These are phyloP conservation scores for Aureobasidium pullulans DNA, from an alignment of 2,329 filamentous ascomycete species.

Conservation along the genomic window DNA sequence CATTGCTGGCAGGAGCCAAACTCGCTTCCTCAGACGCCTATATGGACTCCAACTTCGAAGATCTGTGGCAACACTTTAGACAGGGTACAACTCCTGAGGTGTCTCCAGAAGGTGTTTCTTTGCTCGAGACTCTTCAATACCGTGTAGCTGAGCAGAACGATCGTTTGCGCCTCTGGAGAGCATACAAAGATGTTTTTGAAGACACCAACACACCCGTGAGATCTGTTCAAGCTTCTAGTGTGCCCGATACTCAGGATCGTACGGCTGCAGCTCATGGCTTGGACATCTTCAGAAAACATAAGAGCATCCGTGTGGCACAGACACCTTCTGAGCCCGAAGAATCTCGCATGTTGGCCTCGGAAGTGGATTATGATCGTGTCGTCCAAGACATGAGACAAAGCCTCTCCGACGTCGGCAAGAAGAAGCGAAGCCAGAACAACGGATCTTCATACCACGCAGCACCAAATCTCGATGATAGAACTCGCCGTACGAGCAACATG, in stretches of 20 bases:
- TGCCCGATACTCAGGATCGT: neutral
- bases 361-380: constrained; percentile 26
- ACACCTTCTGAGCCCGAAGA: constrained; percentile 16
- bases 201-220: neutral
- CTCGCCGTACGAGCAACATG: neutral
- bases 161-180: constrained; percentile 65
- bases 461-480: neutral
- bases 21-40: constrained; percentile 52
- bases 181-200: constrained; percentile 30
- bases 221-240: neutral
- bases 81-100: constrained; percentile 41
- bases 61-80: constrained; percentile 60
- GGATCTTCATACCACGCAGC: neutral
- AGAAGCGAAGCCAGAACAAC: neutral
- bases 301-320: neutral
- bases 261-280: neutral
- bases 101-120: constrained; percentile 21
- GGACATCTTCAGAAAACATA: constrained; percentile 9
- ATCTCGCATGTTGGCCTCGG: neutral
- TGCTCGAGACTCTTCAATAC: constrained; percentile 61
- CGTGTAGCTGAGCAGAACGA: constrained; percentile 60
- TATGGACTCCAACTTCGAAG: constrained; percentile 59
- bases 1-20: constrained; percentile 60
- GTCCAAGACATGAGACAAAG: constrained; percentile 29
- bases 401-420: constrained; percentile 13